Evolutionary conservation across 179 eudicot species (phyloP).

Genomic region (Silene vulgaris): DNA sequence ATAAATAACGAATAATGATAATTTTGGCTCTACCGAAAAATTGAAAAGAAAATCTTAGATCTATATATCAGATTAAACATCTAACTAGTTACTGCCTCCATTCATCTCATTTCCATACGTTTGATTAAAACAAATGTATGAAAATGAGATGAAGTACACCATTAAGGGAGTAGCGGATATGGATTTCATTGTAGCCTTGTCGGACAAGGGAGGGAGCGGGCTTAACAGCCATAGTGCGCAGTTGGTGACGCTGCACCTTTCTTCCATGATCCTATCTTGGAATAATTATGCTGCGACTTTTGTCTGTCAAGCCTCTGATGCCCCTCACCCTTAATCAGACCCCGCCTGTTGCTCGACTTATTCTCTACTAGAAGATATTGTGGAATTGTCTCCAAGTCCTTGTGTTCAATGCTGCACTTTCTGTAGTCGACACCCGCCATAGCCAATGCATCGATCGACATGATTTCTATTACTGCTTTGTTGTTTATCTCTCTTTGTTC

Average conservation of each 20-base stretch:
- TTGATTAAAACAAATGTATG: too few species aligned
- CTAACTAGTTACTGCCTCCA: too few species aligned
- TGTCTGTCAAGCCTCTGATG: not conserved
- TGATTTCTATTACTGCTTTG: not conserved
- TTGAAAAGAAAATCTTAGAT: too few species aligned
- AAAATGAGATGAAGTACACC: too few species aligned
- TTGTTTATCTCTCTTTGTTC: not conserved
- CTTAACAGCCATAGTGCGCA: not conserved
- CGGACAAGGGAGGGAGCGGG: not conserved
- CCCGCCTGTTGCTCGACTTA: not conserved
- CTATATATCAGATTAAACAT: too few species aligned
- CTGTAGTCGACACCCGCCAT: conserved; percentile 47
- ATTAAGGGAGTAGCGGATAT: not conserved
- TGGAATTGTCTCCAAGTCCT: conserved; percentile 25
- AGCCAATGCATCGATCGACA: conserved; percentile 53
- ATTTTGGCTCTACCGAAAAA: too few species aligned
- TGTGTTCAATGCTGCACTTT: conserved; percentile 31
- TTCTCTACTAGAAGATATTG: conserved; percentile 29
- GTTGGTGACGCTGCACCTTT: not conserved
- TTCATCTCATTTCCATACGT: too few species aligned
- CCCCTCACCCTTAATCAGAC: not conserved
- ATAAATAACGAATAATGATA: too few species aligned
- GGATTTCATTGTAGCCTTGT: not conserved
- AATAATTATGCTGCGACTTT: not conserved
- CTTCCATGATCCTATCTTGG: conserved; percentile 7